Evolutionary conservation across 805 yeast genomes (phyloP), one percentile per base, ranked within the genome.

Genomic region (Pichia scutulata): DNA sequence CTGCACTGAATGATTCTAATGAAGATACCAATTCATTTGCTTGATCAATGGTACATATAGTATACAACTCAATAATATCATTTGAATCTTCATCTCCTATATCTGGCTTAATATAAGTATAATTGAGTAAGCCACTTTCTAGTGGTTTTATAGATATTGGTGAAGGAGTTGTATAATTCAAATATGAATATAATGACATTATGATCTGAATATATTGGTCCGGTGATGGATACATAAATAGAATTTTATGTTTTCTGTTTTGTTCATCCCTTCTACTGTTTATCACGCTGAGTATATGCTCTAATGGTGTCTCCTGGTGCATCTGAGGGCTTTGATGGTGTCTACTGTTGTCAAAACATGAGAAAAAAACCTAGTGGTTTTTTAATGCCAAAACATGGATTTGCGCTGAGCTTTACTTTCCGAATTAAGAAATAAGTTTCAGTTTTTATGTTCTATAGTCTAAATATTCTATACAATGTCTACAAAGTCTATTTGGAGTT

Each of bases 401-500:
- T 33, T 33, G 37, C 37, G 37, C 37, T 33, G 19, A n/a, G 37
- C 19, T 33, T 16, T 16, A 16, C n/a, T 33, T 33, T 16, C 37
- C 37, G 3, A 33, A 16, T 16, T 33, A 33, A 9, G 37, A 33
- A 33, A 28, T 24, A 24, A 6, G 12, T 28, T 28, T 28, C 33
- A 28, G 9, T 28, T 28, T 28, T 28, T n/a, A 28, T 8, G 3
- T 30, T 30, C 3, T 30, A 9, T 30, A 13, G 12, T 30, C 3
- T 30, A 9, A 13, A 13, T 16, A 16, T 33, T 16, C 19, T 33
- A 33, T n/a, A 33, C 18, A 33, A 33, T 16, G 7, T n/a, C 37
- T 33, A 33, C 37, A 5, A 30, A 28, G 12, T 26, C n/a, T 52
- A 64, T 48, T 57, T 59, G 4, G 65, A 56, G 46, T 68, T 66